Evolutionary conservation across 2,329 filamentous ascomycete genomes (phyloP).

Genomic region (Pyrenophora tritici-repentis): DNA sequence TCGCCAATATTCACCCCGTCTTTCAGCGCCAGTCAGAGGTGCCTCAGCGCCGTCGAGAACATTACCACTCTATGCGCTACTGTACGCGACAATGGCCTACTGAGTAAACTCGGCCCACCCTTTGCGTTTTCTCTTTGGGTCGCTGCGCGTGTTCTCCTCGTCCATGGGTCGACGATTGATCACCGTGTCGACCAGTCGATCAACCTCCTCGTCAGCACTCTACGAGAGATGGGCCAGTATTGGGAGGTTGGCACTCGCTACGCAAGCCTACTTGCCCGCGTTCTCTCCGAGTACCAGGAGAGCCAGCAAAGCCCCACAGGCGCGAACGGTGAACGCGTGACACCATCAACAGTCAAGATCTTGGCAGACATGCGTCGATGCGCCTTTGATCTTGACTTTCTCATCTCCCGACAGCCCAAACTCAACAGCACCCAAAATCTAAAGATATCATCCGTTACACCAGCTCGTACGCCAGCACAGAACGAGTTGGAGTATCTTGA

Average conservation of each 20-base stretch:
- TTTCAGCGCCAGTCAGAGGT: slow-evolving; percentile 82
- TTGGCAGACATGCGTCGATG: slow-evolving; percentile 89
- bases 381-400: slow-evolving; percentile 85
- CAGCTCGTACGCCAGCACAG: slow-evolving; percentile 70
- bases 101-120: slow-evolving; percentile 82
- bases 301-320: slow-evolving; percentile 65
- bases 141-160: slow-evolving; percentile 80
- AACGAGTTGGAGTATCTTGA: slow-evolving; percentile 90
- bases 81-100: slow-evolving; percentile 72
- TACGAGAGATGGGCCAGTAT: slow-evolving; percentile 78
- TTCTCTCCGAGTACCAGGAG: slow-evolving; percentile 84
- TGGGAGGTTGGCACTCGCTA: slow-evolving; percentile 89
- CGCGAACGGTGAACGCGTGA: slow-evolving; percentile 70
- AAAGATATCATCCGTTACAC: slow-evolving; percentile 50
- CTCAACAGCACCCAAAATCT: slow-evolving; percentile 43
- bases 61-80: slow-evolving; percentile 79
- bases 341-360: slow-evolving; percentile 82
- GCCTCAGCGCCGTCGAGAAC: slow-evolving; percentile 71
- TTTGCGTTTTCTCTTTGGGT: slow-evolving; percentile 96
- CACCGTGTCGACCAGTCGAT: slow-evolving; percentile 81
- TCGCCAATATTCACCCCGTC: slow-evolving; percentile 89
- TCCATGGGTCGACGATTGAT: slow-evolving; percentile 88
- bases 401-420: slow-evolving; percentile 80
- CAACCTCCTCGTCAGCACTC: slow-evolving; percentile 77
- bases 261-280: slow-evolving; percentile 75